Evolutionary conservation across 1,284 basidiomycete species (phyloP), one percentile per base, ranked within the genome.

Genomic region (Blastosporella zonata): DNA sequence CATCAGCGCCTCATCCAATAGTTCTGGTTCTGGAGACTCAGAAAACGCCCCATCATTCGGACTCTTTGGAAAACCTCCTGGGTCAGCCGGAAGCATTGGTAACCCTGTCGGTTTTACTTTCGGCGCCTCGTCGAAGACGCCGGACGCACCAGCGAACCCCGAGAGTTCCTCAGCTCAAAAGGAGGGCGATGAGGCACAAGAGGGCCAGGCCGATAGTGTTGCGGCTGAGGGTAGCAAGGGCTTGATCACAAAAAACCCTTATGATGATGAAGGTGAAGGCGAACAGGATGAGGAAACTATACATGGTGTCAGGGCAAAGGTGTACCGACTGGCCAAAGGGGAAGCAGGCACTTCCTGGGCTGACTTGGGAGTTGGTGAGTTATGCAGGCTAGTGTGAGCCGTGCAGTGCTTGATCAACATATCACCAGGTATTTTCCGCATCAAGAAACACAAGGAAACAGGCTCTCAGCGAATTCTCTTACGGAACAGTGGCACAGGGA

Each of bases 211-310:
- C 25, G 49, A 43, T 5, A 46, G 33, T 40, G 36, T n/a, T 39
- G 50, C 40, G 6, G 35, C 49, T 17, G 42, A 35, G 8, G 36
- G 38, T 21, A 39, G 35, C 23, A 15, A 41, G 27, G 50, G 56
- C 13, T 41, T 75, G 23, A 54, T 73, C 12, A 64, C 73, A 6
- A 67, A 67, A 20, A 72, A 70, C 28, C 67, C 68, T 22, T 78
- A 83, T 55, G 86, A 87, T 55, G 71, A 71, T 41, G 86, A 87
- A 56, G 87, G 87, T n/a, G 81, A 81, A 58, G 87, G 87, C 13
- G 91, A 93, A 67, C 87, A 94, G 64, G 75, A 85, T 36, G 91
- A 94, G 63, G 82, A 84, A 48, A 91, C 87, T 2, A 68, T 74
- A 15, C 72, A 84, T 62, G 72, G 77, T 43, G 70, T 79, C 45